Conservation (phyloP, 1,284 basidiomycete species). For the Ustilago sp. region DNA sequence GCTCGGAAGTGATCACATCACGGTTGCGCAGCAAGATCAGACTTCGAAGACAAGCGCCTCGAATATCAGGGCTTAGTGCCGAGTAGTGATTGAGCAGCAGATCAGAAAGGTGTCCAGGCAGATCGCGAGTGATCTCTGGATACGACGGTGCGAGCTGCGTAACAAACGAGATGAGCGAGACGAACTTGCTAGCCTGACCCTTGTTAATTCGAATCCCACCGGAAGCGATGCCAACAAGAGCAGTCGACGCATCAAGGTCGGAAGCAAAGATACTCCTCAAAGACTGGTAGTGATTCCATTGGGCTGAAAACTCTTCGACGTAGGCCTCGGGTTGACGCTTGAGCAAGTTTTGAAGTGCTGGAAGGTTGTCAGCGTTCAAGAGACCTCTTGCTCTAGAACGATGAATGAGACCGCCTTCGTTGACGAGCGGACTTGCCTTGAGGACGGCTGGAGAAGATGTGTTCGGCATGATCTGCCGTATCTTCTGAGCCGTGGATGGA, state of each 20-base stretch:
- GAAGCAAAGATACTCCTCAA: conserved; percentile 82
- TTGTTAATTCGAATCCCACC: conserved; percentile 50
- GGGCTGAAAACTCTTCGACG: conserved; percentile 96
- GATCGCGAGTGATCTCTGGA: conserved; percentile 58
- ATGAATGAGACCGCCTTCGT: conserved; percentile 61
- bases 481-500: conserved; percentile 13
- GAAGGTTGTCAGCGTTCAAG: conserved; percentile 72
- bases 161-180: conserved; percentile 61
- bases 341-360: conserved; percentile 90
- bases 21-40: conserved; percentile 88
- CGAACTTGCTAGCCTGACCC: conserved; percentile 63
- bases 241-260: conserved; percentile 43
- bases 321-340: conserved; percentile 90
- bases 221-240: conserved; percentile 19
- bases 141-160: conserved; percentile 74
- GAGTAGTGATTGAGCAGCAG: conserved; percentile 66
- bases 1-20: conserved; percentile 88
- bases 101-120: conserved; percentile 59
- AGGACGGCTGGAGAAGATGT: conserved; percentile 43
- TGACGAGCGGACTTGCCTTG: conserved; percentile 54
- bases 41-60: conserved; percentile 54
- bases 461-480: conserved; percentile 16
- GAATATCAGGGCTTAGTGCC: conserved; percentile 61
- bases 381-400: conserved; percentile 66
- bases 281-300: conserved; percentile 96